These are phyloP conservation scores for Mrakia hoshinonis DNA, from an alignment of 768 basidiomycete species.

Conservation along the genomic window DNA sequence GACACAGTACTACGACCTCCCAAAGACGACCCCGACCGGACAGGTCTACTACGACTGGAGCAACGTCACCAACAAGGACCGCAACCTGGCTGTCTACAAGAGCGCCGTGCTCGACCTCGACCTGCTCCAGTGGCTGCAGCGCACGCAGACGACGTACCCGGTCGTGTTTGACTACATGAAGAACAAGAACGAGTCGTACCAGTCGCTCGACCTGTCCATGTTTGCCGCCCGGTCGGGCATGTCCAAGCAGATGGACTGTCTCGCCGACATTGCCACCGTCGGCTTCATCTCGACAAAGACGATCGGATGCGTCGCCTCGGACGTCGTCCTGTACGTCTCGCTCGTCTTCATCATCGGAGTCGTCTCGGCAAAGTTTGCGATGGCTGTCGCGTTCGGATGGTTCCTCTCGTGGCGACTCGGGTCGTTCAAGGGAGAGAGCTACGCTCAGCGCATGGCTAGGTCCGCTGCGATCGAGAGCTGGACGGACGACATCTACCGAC, in stretches of 20 bases:
- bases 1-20: conserved; percentile 42
- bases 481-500: conserved; percentile 88
- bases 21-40: conserved; percentile 48
- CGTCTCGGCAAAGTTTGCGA: conserved; percentile 83
- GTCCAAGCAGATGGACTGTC: conserved; percentile 61
- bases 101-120: conserved; percentile 82
- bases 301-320: conserved; percentile 92
- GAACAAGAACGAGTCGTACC: conserved; percentile 59
- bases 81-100: conserved; percentile 90
- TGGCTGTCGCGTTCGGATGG: conserved; percentile 97
- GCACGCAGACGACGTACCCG: conserved; percentile 72
- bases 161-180: conserved; percentile 70
- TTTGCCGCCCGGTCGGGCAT: conserved; percentile 63
- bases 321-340: conserved; percentile 87
- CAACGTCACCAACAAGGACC: conserved; percentile 56
- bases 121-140: conserved; percentile 76
- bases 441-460: conserved; percentile 81
- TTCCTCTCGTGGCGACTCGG: conserved; percentile 95
- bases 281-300: conserved; percentile 90
- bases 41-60: conserved; percentile 94
- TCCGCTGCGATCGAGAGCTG: conserved; percentile 88
- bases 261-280: conserved; percentile 74
- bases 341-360: conserved; percentile 96
- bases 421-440: conserved; percentile 84
- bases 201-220: conserved; percentile 82